Evolutionary conservation across 345 rosid genomes (phyloP), one percentile per base, ranked within the genome.

Genomic region (Lepidium sativum): DNA sequence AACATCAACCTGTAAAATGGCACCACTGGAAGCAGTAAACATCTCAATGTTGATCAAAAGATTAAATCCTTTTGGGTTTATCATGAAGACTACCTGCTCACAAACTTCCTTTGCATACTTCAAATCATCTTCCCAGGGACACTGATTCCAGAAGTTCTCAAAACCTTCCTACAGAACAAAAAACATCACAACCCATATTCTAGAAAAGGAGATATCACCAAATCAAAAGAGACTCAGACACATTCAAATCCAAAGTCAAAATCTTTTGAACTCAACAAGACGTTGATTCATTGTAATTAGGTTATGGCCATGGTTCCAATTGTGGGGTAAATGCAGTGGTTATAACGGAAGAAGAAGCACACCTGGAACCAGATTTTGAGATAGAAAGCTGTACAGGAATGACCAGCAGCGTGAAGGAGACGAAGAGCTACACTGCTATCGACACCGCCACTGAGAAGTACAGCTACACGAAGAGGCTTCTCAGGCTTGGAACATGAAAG

Each of bases 291-390:
- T 27, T 27, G 31, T 6, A 27, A 27, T 17, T 0, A 25, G 0
- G 54, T n/a, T 49, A 48, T 10, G 18, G 8, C 0, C 4, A 27
- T 29, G 37, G 35, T 33, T 54, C n/a, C n/a, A n/a, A n/a, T n/a
- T n/a, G n/a, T n/a, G n/a, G n/a, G n/a, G n/a, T n/a, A n/a, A n/a
- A n/a, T n/a, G n/a, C n/a, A n/a, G n/a, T n/a, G 2, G 31, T 27
- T 6, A 8, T 21, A 2, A 15, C 1, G 31, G n/a, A 21, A 60
- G 45, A 39, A 21, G 51, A 40, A 31, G 27, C 78, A 42, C 43
- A 89, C 97, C 74, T 92, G 98, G 63, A 92, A 89, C 98, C 98
- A 92, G 29, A 89, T 92, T 78, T 92, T 92, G 74, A 92, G 97
- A 80, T 92, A 89, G 78, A 86, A 92, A 33, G 94, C 94, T 0